Percentiles rank a stretch among this genome's conserved stretches.
These are phyloP conservation scores for Yamadazyma atlantica DNA, from an alignment of 1,139 yeast genomes.

Conservation along the genomic window DNA sequence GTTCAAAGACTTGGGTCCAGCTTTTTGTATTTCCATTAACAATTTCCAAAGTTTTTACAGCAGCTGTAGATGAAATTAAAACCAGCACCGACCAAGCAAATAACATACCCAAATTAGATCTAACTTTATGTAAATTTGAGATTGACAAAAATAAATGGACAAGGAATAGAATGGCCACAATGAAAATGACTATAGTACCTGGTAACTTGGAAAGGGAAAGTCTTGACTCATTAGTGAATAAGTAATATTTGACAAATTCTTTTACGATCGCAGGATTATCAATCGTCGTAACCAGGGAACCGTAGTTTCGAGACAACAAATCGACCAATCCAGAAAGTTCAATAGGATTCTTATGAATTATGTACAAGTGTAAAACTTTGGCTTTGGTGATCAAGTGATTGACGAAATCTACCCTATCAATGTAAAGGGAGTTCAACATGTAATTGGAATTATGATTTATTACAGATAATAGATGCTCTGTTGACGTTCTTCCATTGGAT, in stretches of 20 bases:
- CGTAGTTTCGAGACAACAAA: not conserved
- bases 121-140: conserved; percentile 52
- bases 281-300: not conserved
- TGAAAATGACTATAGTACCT: conserved; percentile 9
- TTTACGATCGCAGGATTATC: conserved; percentile 8
- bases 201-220: not conserved
- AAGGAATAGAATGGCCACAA: conserved; percentile 9
- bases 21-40: conserved; percentile 17
- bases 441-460: conserved; percentile 27
- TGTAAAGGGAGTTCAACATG: conserved; percentile 23
- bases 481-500: conserved; percentile 1
- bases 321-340: too few relatives aligned
- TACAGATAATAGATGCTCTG: conserved; percentile 7
- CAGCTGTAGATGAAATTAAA: conserved; percentile 51
- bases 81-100: conserved; percentile 60
- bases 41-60: conserved; percentile 35
- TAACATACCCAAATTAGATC: conserved; percentile 59
- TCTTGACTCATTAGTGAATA: conserved; percentile 16
- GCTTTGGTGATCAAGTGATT: conserved; percentile 55
- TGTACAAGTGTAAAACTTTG: conserved; percentile 35
- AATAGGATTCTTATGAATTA: conserved; percentile 19
- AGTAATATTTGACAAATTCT: conserved; percentile 24
- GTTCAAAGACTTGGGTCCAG: conserved; percentile 33
- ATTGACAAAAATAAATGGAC: conserved; percentile 44
- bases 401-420: conserved; percentile 43